Conservation (phyloP, 176 grass and related monocot species). For the Eleusine coracana region DNA sequence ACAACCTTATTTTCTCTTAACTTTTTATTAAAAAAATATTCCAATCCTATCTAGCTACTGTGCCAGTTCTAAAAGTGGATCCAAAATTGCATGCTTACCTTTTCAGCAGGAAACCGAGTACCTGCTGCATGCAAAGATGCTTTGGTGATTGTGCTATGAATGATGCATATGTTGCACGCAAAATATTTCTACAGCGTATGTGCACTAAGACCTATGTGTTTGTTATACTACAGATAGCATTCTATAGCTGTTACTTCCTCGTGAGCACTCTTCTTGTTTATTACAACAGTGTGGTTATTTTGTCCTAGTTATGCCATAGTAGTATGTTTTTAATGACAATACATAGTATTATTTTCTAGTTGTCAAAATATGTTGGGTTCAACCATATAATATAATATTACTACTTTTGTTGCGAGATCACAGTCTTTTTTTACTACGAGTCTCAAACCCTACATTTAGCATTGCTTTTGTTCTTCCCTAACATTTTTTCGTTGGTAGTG, state of each 20-base stretch:
- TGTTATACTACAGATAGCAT: background rate
- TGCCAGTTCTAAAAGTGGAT: background rate
- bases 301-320: background rate
- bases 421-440: no score
- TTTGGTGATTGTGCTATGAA: background rate
- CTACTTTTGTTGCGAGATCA: background rate
- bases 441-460: conserved; percentile 1
- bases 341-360: background rate
- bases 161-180: background rate
- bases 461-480: conserved; percentile 4
- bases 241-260: background rate
- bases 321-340: background rate
- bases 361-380: background rate
- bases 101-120: background rate
- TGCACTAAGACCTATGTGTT: background rate
- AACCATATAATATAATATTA: background rate
- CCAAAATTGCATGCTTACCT: background rate
- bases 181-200: background rate
- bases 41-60: background rate
- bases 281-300: background rate
- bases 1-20: background rate
- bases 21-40: background rate
- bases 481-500: conserved; percentile 31
- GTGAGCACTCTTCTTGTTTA: background rate
- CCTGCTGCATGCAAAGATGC: background rate